Evolutionary conservation across 148 eudicot species (phyloP), one percentile per base, ranked within the genome.

Genomic region (Salicornia ramosissima): DNA sequence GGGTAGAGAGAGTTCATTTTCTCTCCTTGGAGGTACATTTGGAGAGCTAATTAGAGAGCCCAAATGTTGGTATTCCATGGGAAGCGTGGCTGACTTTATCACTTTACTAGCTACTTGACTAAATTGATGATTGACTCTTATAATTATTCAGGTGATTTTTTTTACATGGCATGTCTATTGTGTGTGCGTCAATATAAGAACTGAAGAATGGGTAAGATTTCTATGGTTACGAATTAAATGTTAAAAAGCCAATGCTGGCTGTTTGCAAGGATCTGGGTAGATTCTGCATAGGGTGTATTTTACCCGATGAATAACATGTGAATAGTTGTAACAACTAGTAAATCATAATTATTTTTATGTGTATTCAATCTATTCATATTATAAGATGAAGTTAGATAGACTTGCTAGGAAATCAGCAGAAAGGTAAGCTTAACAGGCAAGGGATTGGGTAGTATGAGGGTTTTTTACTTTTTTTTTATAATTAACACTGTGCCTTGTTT

Each of bases 141-240:
- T 74, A 25, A 42, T 70, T 49, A 36, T 69, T 15, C 67, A 90
- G 96, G 86, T 72, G 60, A 64, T 79, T 0, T 90, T 88, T 75
- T 70, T 88, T 69, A 52, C 83, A 69, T 90, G 96, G 96, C 91
- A 90, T 76, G 75, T 88, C 13, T 82, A 86, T 69, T 90, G 96
- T 75, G 72, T 85, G 39, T 86, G 90, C 80, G 77, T 77, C 79
- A 90, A 90, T 71, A 84, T 88, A 75, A 85, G 67, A 85, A 84
- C 93, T 65, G 96, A 90, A 74, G 96, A 88, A 76, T 90, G 91
- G 93, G 96, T 90, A 58, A 80, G 85, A 65, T 74, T 40, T 50
- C 64, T 30, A 39, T 8, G 18, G 42, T 2, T 30, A 10, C 2
- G 33, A 61, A 5, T 39, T 12, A 54, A 42, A 62, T 31, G 16